These are phyloP conservation scores for Phalaenopsis equestris DNA, from an alignment of 106 monocot species.

Conservation along the genomic window DNA sequence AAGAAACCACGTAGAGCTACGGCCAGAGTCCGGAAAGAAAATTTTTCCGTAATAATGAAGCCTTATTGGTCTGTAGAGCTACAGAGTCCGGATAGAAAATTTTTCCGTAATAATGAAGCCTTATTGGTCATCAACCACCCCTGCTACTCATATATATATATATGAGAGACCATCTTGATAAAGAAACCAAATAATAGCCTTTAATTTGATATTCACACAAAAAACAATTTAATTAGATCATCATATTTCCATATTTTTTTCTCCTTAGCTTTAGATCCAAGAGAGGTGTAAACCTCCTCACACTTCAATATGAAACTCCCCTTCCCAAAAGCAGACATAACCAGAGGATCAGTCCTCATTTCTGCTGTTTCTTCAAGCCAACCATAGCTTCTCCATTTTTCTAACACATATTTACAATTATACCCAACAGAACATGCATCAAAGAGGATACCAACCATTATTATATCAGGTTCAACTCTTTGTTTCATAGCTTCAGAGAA, in stretches of 20 bases:
- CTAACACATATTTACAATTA: constrained; percentile 38
- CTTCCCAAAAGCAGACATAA: constrained; percentile 58
- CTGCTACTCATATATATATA: too few species aligned
- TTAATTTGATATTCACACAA: constrained; percentile 2
- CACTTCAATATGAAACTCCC: constrained; percentile 45
- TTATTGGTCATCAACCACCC: too few species aligned
- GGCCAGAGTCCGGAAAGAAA: too few species aligned
- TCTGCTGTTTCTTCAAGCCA: constrained; percentile 41
- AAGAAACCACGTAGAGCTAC: too few species aligned
- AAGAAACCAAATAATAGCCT: not conserved
- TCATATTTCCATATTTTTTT: constrained; percentile 50
- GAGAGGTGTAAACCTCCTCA: constrained; percentile 38
- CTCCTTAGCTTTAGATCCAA: constrained; percentile 23
- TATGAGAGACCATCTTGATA: too few species aligned
- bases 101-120: too few species aligned
- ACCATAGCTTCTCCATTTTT: constrained; percentile 41
- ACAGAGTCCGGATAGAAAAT: too few species aligned
- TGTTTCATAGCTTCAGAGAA: constrained; percentile 22
- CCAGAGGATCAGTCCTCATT: constrained; percentile 51
- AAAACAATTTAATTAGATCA: constrained; percentile 40
- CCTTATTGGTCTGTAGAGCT: too few species aligned
- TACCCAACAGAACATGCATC: constrained; percentile 53
- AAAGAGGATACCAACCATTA: constrained; percentile 60
- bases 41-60: too few species aligned
- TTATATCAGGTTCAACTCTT: constrained; percentile 46